Conservation (phyloP, 1,284 basidiomycete genomes). For the Cystodermella granulosa region DNA sequence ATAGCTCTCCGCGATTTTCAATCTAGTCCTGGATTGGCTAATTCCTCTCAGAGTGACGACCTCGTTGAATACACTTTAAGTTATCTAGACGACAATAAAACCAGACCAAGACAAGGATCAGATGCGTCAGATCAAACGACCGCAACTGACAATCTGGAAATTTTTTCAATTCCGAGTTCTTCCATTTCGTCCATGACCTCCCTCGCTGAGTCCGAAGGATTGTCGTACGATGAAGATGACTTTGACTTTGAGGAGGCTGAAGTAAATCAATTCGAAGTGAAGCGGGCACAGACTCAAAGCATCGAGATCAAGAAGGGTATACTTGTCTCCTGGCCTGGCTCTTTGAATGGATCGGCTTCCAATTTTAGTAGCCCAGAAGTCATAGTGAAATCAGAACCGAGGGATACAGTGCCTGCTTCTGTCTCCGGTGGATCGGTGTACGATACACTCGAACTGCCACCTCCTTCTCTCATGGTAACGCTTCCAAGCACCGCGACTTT, state of each 20-base stretch:
- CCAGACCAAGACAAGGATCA: slow-evolving; percentile 12
- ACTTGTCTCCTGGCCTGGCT: slow-evolving; percentile 30
- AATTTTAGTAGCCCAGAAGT: background rate
- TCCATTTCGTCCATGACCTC: slow-evolving; percentile 28
- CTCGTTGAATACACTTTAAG: too few species aligned
- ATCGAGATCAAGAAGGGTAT: slow-evolving; percentile 47
- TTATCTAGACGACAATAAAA: slow-evolving; percentile 5
- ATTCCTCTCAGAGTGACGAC: too few species aligned
- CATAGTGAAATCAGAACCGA: background rate
- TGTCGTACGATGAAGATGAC: slow-evolving; percentile 13
- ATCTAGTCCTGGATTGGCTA: too few species aligned
- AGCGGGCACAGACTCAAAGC: slow-evolving; percentile 44
- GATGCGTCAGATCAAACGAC: slow-evolving; percentile 18
- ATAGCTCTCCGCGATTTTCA: slow-evolving; percentile 24
- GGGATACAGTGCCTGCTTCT: background rate
- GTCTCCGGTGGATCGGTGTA: background rate
- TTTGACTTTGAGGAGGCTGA: slow-evolving; percentile 28
- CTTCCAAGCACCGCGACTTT: slow-evolving; percentile 35
- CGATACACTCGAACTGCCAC: background rate
- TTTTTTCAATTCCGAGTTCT: slow-evolving; percentile 16
- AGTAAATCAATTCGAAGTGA: slow-evolving; percentile 37
- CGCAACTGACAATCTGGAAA: slow-evolving; percentile 9
- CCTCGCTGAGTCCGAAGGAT: slow-evolving; percentile 17
- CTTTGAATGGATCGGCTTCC: background rate
- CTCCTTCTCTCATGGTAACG: slow-evolving; percentile 32